These are phyloP conservation scores for Phytophthora sp. DNA, from an alignment of 352 stramenopile species.

Conservation along the genomic window DNA sequence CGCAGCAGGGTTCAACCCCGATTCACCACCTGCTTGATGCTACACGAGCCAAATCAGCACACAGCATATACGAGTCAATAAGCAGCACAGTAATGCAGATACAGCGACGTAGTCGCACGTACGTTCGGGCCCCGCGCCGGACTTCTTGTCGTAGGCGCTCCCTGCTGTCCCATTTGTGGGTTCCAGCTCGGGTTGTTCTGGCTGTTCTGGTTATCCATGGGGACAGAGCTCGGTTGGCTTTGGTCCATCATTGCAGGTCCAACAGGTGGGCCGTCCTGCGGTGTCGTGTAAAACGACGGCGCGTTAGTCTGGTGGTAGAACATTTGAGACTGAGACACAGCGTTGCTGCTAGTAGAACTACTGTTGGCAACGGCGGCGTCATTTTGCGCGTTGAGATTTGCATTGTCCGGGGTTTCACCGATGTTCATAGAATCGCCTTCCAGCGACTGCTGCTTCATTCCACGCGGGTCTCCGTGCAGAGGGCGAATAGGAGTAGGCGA, in stretches of 20 bases:
- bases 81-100: neutral
- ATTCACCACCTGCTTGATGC: conserved; percentile 42
- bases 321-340: conserved; percentile 59
- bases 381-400: conserved; percentile 10
- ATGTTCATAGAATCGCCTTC: conserved; percentile 13
- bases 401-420: conserved; percentile 5
- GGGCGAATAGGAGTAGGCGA: conserved; percentile 79
- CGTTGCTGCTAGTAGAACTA: conserved; percentile 18
- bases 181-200: conserved; percentile 38
- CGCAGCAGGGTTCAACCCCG: conserved; percentile 54
- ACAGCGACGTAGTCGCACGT: conserved; percentile 15
- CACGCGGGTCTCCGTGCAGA: conserved; percentile 67
- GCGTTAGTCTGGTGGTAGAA: conserved; percentile 63
- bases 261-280: conserved; percentile 49
- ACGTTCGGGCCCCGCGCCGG: conserved; percentile 26
- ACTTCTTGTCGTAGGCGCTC: conserved; percentile 16
- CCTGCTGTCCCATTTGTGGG: conserved; percentile 30
- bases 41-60: conserved; percentile 11
- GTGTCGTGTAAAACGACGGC: conserved; percentile 64
- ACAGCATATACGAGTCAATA: conserved; percentile 10
- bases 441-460: conserved; percentile 32
- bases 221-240: conserved; percentile 18
- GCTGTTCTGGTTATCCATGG: conserved; percentile 30
- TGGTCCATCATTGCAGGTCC: conserved; percentile 48
- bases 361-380: conserved; percentile 17